phyloP scores from a whole-genome alignment of 768 basidiomycete genomes.

The Lactarius quietus region DNA sequence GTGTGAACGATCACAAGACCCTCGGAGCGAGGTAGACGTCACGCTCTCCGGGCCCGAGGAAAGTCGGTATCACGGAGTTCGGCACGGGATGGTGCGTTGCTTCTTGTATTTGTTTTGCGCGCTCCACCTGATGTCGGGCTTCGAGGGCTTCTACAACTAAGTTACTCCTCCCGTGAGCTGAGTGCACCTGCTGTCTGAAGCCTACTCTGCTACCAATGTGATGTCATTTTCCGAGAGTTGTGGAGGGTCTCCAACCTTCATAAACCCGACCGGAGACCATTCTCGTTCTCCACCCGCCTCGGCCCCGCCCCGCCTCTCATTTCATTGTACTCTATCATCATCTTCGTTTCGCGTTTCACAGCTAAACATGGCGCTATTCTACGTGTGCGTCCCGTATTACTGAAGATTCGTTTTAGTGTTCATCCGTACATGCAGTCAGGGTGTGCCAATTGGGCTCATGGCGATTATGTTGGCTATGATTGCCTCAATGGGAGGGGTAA shows the following conservation, averaged over 20 bases:
- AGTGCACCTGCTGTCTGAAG: not conserved
- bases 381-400: slow-evolving; percentile 28
- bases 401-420: slow-evolving; percentile 4
- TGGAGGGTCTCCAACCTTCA: slow-evolving; percentile 1
- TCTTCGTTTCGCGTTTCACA: not conserved
- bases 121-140: too few relatives aligned
- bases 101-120: too few relatives aligned
- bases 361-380: slow-evolving; percentile 31
- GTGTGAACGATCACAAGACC: not conserved
- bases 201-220: not conserved
- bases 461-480: slow-evolving; percentile 64
- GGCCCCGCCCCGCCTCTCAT: not conserved
- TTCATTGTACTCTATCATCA: not conserved
- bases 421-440: slow-evolving; percentile 39
- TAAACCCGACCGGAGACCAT: not conserved
- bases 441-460: slow-evolving; percentile 57
- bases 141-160: not conserved
- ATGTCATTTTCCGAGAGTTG: slow-evolving; percentile 6
- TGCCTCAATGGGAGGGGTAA: slow-evolving; percentile 62
- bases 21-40: not conserved
- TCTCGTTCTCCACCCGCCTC: not conserved
- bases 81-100: too few relatives aligned
- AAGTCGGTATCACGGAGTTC: not conserved
- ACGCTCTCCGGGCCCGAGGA: not conserved
- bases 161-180: too few relatives aligned